Percentiles rank a stretch among this genome's conserved stretches.
Conservation (phyloP, 225 moss, liverwort and hornwort genomes). For the Physcomitrellopsis africana region DNA sequence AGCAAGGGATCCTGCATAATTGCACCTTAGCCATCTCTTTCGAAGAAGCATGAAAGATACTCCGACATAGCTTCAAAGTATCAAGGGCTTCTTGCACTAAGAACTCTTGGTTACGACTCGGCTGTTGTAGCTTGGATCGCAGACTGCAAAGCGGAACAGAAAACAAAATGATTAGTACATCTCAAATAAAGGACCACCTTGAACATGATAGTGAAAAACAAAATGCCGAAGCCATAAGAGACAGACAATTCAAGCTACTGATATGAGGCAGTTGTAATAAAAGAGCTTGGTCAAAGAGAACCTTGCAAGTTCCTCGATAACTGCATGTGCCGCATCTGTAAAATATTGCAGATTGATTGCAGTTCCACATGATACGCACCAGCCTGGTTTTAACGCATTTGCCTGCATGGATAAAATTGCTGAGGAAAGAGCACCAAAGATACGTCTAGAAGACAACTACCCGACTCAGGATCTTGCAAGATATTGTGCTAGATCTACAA, state of each 20-base stretch:
- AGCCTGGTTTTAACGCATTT: conserved; percentile 23
- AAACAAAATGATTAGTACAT: conserved; percentile 4
- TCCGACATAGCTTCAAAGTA: conserved; percentile 38
- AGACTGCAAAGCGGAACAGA: conserved; percentile 41
- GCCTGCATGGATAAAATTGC: conserved; percentile 36
- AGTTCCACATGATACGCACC: conserved; percentile 43
- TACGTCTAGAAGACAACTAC: background rate
- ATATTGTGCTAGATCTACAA: background rate
- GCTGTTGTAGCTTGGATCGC: conserved; percentile 35
- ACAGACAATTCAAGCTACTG: conserved; percentile 5
- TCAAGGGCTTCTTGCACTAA: conserved; percentile 40
- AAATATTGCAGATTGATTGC: conserved; percentile 32
- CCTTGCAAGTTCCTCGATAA: conserved; percentile 48
- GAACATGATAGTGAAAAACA: background rate
- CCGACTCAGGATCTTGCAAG: background rate
- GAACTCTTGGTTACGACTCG: conserved; percentile 21
- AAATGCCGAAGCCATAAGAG: background rate
- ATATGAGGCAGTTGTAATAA: background rate
- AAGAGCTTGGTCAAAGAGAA: conserved; percentile 25
- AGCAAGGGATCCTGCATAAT: conserved; percentile 5
- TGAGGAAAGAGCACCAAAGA: conserved; percentile 27
- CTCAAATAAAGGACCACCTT: conserved; percentile 7
- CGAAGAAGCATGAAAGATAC: conserved; percentile 49
- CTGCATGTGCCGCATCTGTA: conserved; percentile 28
- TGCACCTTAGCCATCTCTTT: conserved; percentile 65